phyloP scores from a whole-genome alignment of 2,329 filamentous ascomycete species.

The Lasiodiplodia theobromae region DNA sequence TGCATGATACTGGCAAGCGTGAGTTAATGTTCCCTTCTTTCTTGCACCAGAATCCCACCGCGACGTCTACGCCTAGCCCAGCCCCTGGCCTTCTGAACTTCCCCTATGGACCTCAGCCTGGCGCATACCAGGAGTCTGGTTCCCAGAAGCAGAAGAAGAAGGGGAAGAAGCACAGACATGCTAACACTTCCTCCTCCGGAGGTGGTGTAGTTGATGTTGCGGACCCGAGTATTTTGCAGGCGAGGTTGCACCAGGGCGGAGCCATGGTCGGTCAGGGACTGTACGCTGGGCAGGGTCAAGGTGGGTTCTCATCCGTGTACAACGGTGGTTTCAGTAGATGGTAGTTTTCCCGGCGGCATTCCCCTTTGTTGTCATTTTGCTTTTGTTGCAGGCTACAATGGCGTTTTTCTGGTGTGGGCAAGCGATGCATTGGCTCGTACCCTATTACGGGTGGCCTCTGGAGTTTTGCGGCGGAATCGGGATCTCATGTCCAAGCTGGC shows the following conservation, averaged over 20 bases:
- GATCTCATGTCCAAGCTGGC: constrained; percentile 30
- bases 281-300: constrained; percentile 85
- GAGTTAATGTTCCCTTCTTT: constrained; percentile 96
- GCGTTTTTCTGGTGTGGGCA: constrained; percentile 44
- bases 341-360: constrained; percentile 42
- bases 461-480: constrained; percentile 41
- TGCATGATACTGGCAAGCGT: constrained; percentile 92
- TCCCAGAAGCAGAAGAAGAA: constrained; percentile 98
- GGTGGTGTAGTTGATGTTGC: constrained; percentile 99
- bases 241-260: constrained; percentile 91
- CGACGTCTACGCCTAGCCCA: constrained; percentile 85
- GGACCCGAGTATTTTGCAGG: constrained; percentile 99
- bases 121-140: constrained; percentile 88
- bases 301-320: constrained; percentile 94
- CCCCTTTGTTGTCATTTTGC: constrained; percentile 36
- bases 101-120: constrained; percentile 87
- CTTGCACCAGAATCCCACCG: constrained; percentile 83
- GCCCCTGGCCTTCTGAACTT: constrained; percentile 88
- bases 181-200: constrained; percentile 99
- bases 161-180: constrained; percentile 99
- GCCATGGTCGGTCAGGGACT: constrained; percentile 83
- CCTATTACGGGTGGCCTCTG: constrained; percentile 43
- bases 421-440: constrained; percentile 49
- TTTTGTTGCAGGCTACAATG: constrained; percentile 45
- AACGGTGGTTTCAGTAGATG: constrained; percentile 48